Evolutionary conservation across 148 eudicot species (phyloP).

Genomic region (Chenopodium quinoa): DNA sequence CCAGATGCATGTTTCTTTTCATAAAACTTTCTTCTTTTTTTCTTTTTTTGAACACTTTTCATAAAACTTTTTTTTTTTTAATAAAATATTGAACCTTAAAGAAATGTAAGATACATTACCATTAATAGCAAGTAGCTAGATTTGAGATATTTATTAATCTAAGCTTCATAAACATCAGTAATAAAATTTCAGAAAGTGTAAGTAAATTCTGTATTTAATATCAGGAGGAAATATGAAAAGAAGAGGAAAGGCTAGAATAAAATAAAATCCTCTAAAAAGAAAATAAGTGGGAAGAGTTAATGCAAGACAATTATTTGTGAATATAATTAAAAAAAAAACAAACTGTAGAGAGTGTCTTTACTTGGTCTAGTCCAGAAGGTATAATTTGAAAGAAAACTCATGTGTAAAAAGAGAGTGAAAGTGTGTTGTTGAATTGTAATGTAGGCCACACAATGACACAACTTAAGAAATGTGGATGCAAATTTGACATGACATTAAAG

Average conservation of each 20-base stretch:
- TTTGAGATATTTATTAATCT: background rate
- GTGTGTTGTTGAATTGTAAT: background rate
- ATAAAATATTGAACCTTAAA: background rate
- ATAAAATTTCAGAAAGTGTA: background rate
- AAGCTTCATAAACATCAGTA: background rate
- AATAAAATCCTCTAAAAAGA: no score
- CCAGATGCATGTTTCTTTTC: conserved; percentile 5
- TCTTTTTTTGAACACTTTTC: background rate
- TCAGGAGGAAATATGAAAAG: background rate
- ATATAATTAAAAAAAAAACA: no score
- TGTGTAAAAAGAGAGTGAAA: background rate
- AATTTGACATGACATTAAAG: background rate
- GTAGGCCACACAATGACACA: conserved; percentile 2
- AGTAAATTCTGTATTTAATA: background rate
- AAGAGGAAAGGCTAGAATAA: no score
- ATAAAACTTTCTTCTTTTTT: no score
- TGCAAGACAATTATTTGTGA: background rate
- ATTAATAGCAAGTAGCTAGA: conserved; percentile 2
- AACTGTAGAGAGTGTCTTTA: background rate
- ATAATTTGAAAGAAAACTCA: background rate
- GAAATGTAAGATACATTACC: background rate
- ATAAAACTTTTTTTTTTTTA: no score
- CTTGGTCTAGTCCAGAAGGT: background rate
- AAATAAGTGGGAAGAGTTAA: background rate
- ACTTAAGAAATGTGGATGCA: conserved; percentile 5